Base-by-base conservation (phyloP, 169 alveolate genomes). In the Babesia ovis region DNA sequence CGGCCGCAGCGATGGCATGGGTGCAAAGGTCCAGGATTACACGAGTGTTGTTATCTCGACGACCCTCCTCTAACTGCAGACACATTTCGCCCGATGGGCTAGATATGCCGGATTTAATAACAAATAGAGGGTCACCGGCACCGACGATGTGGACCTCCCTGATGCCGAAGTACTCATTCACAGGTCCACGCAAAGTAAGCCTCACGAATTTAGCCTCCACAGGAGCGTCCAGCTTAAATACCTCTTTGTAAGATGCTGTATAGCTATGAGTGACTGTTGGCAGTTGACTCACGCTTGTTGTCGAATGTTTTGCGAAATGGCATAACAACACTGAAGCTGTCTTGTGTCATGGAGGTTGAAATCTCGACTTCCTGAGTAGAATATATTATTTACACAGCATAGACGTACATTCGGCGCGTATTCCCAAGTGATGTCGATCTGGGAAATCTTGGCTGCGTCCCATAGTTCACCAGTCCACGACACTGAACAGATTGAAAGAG, bases 61-160 rank as follows among this genome's bases (percentile, higher is more conserved):
- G 60, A 45, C 89, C 96, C 56, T 85, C 94, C 71, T 92, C 95
- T 25, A 92, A 88, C 64, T 93, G 95, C 58, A 94, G 80, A 46
- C 97, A 94, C 91, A 90, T 90, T 31, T 94, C 97, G 12, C 95
- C 95, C 23, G 77, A 84, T 20, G 91, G 90, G 55, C 90, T 84
- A 23, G 97, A 89, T 9, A 93, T 86, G 45, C 97, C 97, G 20
- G 95, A 86, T 32, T 91, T 64, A 12, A 94, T 72, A 91, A 93
- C 83, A 43, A 93, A 83, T 58, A 91, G 60, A 9, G 97, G 97
- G 64, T 86, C 74, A 3, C 97, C 97, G 4, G 92, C 85, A 6
- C 97, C 97, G 45, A 92, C 82, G 8, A 93, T 84, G 62, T 90
- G 91, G 11, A 93, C 82, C 55, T 90, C 93, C 53, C 94, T 85